phyloP scores from a whole-genome alignment of 2,329 filamentous ascomycete species.

The Xylariaceae sp. region DNA sequence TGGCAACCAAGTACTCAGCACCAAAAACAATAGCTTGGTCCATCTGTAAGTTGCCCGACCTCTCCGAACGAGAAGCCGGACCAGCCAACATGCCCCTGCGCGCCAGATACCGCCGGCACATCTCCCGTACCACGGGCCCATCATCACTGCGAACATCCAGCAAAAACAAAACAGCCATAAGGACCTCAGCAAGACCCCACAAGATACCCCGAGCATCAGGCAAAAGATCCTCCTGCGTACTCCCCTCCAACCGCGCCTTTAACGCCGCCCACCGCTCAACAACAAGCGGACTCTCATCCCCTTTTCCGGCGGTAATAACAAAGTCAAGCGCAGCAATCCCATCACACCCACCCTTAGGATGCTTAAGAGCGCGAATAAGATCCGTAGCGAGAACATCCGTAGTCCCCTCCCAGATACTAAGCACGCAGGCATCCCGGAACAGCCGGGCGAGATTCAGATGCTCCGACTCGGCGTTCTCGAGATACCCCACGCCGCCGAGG shows the following conservation, averaged over 20 bases:
- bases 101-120: constrained; percentile 39
- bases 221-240: constrained; percentile 39
- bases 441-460: constrained; percentile 53
- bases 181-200: constrained; percentile 42
- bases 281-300: constrained; percentile 14
- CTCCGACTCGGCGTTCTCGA: constrained; percentile 47
- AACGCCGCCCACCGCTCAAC: constrained; percentile 39
- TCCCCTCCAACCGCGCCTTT: constrained; percentile 36
- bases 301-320: constrained; percentile 33
- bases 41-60: constrained; percentile 9
- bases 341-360: constrained; percentile 37
- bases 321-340: constrained; percentile 42
- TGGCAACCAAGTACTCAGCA: background rate
- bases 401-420: constrained; percentile 28
- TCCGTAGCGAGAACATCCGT: constrained; percentile 63
- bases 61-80: background rate
- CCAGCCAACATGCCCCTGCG: constrained; percentile 27
- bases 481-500: constrained; percentile 26
- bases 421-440: constrained; percentile 44
- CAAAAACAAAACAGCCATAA: constrained; percentile 42
- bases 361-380: constrained; percentile 45
- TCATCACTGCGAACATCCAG: constrained; percentile 39
- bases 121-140: constrained; percentile 36
- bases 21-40: constrained; percentile 18
- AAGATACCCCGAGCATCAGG: constrained; percentile 44